Base-by-base conservation (phyloP, 495 filamentous ascomycete species). In the Penicillium chermesinum region DNA sequence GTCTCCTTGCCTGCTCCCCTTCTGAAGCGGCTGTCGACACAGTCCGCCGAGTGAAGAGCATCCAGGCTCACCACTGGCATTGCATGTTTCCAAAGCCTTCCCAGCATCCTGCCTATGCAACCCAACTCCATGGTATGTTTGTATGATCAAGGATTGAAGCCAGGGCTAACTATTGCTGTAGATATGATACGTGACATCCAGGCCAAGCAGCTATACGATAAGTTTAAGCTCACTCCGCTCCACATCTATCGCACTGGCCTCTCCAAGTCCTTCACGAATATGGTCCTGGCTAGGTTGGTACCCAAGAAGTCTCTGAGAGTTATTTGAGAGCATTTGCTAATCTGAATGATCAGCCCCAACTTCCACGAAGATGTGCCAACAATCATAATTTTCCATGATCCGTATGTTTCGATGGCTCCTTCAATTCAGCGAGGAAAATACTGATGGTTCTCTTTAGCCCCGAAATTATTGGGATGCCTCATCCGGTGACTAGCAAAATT, bases 221-320 rank as follows among this genome's bases (percentile, higher is more conserved):
- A 81, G 40, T 79, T 86, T 55, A 77, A 79, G 30, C 90, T 98
- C 81, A 75, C 82, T 0, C 80, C 81, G 7, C 70, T 98, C 2
- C 80, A 77, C 51, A 83, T 98, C 14, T 82, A 84, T 52, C 78
- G 85, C 3, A 80, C 84, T 15, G 63, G 68, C 2, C 76, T 95
- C 2, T 86, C 82, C 25, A 81, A 79, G 50, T 87, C 88, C 1
- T 96, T 94, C 55, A 81, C 89, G 56, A 85, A 95, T 52, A 88
- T 96, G 57, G 86, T 98, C 10, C 66, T 97, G 27, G 86, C 85
- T n/a, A 95, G 89, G 67, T 83, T 68, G 66, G 71, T n/a, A n/a
- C n/a, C n/a, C n/a, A n/a, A 53, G 21, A 9, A 44, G 22, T 2
- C 2, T 16, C 27, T 7, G n/a, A 12, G n/a, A 44, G 17, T 2